Base-by-base conservation (phyloP, 1,284 basidiomycete genomes). In the Apiotrichum mycotoxinovorans region DNA sequence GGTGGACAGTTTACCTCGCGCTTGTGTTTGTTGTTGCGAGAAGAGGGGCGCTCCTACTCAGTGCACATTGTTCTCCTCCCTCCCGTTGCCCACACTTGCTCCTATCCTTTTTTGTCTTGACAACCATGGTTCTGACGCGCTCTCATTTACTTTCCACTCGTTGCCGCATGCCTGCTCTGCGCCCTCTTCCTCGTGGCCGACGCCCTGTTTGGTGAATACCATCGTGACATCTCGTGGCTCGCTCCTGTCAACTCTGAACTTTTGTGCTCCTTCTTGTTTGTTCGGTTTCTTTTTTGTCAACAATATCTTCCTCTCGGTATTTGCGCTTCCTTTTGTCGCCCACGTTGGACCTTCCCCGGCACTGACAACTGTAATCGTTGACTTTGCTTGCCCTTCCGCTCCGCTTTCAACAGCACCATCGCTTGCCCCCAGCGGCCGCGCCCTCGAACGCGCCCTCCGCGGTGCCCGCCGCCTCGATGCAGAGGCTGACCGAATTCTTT, bases 401-500 rank as follows among this genome's bases (percentile, higher is more conserved):
- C 17, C 35, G 14, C 20, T 12, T 9, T 25, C 47, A 44, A 43
- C 67, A 75, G 74, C 74, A 75, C 56, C 74, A 75, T 56, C 68
- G 74, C 44, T 64, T 75, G 11, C 66, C 72, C 15, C 66, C 69
- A 4, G 64, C 73, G n/a, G 60, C 68, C 9, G 63, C 68, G 10
- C 61, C 69, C 11, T 41, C 62, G 20, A 51, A 58, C 53, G 68
- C 65, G 50, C 68, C 68, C 2, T 61, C 58, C 26, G 55, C 66
- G 8, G 59, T 62, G 11, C 25, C 54, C 56, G 46, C 64, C 2
- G 56, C 62, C 22, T 61, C 65, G 4, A 48, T 49, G 10, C 38
- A 58, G 37, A 77, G 90, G 46, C 80, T 96, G 63, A 84, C 84
- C 59, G 91, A 94, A 59, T 83, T 87, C 35, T 85, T 97, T 64